Evolutionary conservation across 371 early-diverging fungal genomes (phyloP).

Genomic region (Apophysomyces sp.): DNA sequence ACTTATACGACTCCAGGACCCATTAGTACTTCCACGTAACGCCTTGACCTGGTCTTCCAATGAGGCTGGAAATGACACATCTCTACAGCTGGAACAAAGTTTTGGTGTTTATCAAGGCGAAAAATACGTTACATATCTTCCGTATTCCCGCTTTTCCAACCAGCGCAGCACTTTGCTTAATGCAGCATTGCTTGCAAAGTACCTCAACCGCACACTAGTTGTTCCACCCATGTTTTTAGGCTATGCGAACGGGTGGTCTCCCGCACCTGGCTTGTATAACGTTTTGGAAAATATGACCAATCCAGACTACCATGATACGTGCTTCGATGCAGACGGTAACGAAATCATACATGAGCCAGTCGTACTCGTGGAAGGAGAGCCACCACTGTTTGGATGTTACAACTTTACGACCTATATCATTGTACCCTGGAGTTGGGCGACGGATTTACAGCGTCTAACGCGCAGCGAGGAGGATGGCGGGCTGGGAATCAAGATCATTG

Average conservation of each 20-base stretch:
- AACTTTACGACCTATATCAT: slow-evolving; percentile 26
- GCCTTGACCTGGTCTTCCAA: neutral
- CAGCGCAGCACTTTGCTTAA: slow-evolving; percentile 52
- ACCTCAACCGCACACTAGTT: slow-evolving; percentile 28
- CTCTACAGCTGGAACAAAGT: neutral
- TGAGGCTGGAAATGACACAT: neutral
- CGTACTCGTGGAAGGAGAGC: slow-evolving; percentile 8
- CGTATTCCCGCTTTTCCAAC: slow-evolving; percentile 52
- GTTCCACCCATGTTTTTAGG: slow-evolving; percentile 45
- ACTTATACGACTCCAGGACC: neutral
- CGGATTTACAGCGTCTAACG: slow-evolving; percentile 22
- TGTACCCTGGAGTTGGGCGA: slow-evolving; percentile 28
- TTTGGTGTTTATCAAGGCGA: neutral
- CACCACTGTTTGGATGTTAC: slow-evolving; percentile 20
- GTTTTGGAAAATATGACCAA: slow-evolving; percentile 28
- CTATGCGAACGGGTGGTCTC: slow-evolving; percentile 43
- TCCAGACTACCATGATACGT: slow-evolving; percentile 13
- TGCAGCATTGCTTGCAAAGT: slow-evolving; percentile 37
- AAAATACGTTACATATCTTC: slow-evolving; percentile 44
- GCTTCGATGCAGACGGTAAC: slow-evolving; percentile 13
- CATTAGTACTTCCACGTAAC: neutral
- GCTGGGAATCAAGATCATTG: slow-evolving; percentile 22
- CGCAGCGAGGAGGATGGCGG: slow-evolving; percentile 19
- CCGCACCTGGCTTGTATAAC: slow-evolving; percentile 18
- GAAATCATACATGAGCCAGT: slow-evolving; percentile 10